Evolutionary conservation across 1,139 yeast species (phyloP), one percentile per base, ranked within the genome.

Genomic region (Nakaseomyces delphensis): DNA sequence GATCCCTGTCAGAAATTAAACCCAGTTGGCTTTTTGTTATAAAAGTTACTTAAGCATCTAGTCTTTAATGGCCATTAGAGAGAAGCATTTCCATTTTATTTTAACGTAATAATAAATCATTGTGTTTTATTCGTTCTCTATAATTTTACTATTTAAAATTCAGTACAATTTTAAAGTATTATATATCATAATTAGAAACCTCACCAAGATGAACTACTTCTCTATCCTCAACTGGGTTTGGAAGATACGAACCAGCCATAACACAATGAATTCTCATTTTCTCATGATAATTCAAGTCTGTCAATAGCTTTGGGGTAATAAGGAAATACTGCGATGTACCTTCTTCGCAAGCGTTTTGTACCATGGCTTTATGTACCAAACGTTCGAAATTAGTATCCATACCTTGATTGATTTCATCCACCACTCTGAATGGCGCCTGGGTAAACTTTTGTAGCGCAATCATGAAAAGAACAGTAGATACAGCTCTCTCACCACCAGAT

Each of bases 341-440:
- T 15, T 71, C 74, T 23, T 70, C 69, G 57, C 95, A 84, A 0
- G 97, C 93, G 38, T 83, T 79, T 45, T 82, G 79, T 3, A 91
- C 96, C 73, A 93, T 80, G 50, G 85, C 76, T 49, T 77, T 75
- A 58, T 91, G 96, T 2, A 94, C 93, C 66, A 77, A 73, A 49
- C 93, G 76, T 63, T 93, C 98, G 58, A 91, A 91, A 47, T 76
- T 76, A 7, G 95, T 86, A 64, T 93, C 99, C 97, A 93, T 89
- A 50, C 98, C 99, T 66, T 93, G 99, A 62, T 93, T 93, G 50
- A 93, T 93, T 67, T 93, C 99, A 63, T 93, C 99, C 5, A 93
- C 96, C 2, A 91, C 91, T 55, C 97, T 70, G 58, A 93, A 86
- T 8, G 98, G 98, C 0, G 96, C 87, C 33, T 74, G 74, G 0